These are phyloP conservation scores for Taphrina wiesneri DNA, from an alignment of 1,139 yeast species.

Conservation along the genomic window DNA sequence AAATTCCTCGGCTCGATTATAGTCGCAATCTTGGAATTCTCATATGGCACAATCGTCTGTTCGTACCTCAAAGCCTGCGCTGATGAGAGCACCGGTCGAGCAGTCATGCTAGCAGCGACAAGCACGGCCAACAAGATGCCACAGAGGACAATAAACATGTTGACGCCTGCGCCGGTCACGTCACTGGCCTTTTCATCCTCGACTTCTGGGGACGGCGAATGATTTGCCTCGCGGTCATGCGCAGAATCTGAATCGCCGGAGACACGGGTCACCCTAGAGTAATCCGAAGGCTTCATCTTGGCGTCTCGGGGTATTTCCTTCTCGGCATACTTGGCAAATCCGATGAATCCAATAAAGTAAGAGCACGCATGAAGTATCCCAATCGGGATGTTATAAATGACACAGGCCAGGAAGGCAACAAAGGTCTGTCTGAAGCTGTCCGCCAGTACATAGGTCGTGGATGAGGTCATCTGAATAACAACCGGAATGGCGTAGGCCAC, in stretches of 20 bases:
- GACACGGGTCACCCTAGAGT: background rate
- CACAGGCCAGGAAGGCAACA: constrained; percentile 19
- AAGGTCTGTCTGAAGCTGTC: constrained; percentile 12
- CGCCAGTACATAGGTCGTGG: constrained; percentile 24
- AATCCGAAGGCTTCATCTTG: background rate
- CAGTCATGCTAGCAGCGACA: constrained; percentile 29
- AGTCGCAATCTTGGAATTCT: constrained; percentile 17
- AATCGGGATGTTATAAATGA: constrained; percentile 22
- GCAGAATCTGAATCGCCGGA: background rate
- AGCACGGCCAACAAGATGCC: constrained; percentile 20
- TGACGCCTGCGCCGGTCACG: constrained; percentile 1
- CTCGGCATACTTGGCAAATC: constrained; percentile 29
- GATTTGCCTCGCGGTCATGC: background rate
- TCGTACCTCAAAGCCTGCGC: constrained; percentile 8
- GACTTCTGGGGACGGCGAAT: background rate
- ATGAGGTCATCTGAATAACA: constrained; percentile 18
- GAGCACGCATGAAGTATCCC: constrained; percentile 12
- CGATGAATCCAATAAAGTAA: constrained; percentile 11
- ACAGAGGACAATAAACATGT: constrained; percentile 19
- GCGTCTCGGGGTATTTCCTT: constrained; percentile 4
- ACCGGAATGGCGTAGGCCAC: constrained; percentile 10
- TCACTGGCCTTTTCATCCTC: background rate
- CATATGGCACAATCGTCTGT: constrained; percentile 15
- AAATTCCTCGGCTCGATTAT: constrained; percentile 28
- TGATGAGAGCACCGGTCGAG: constrained; percentile 13